phyloP scores from a whole-genome alignment of 371 early-diverging fungal genomes.

The Conidiobolus incongruus region DNA sequence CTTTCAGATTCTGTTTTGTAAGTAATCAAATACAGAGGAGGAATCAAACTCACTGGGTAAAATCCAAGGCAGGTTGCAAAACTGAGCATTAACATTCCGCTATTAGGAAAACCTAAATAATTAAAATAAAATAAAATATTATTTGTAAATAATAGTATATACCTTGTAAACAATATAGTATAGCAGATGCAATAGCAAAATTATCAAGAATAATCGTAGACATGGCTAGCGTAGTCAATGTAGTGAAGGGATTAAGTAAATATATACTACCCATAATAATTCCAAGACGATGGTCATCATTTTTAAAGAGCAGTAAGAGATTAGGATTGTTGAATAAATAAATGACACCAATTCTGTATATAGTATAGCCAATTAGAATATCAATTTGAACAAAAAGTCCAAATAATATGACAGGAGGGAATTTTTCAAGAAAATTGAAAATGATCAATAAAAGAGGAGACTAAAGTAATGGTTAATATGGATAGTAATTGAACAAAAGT shows the following conservation, averaged over 20 bases:
- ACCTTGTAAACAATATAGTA: slow-evolving; percentile 40
- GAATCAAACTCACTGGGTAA: slow-evolving; percentile 59
- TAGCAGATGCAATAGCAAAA: slow-evolving; percentile 32
- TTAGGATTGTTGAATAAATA: too few species aligned
- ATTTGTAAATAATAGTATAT: too few species aligned
- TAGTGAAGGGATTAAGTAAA: slow-evolving; percentile 61
- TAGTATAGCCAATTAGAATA: slow-evolving; percentile 8
- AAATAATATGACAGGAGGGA: slow-evolving; percentile 22
- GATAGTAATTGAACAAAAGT: neutral
- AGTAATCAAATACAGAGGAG: slow-evolving; percentile 28
- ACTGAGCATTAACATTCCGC: slow-evolving; percentile 40
- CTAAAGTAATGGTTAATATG: slow-evolving; percentile 10
- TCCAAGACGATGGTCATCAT: neutral
- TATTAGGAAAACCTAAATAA: slow-evolving; percentile 14
- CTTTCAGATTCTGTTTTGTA: slow-evolving; percentile 4
- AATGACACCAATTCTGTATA: neutral
- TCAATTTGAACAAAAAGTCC: slow-evolving; percentile 36
- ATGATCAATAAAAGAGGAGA: slow-evolving; percentile 51
- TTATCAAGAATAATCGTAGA: slow-evolving; percentile 56
- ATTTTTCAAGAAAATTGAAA: slow-evolving; percentile 25
- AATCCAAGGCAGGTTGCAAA: slow-evolving; percentile 54
- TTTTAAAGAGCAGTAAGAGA: too few species aligned
- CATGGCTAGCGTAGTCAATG: slow-evolving; percentile 44
- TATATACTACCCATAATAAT: slow-evolving; percentile 14
- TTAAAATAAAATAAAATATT: too few species aligned